A percentile compares a stretch with the other conserved stretches of the same genome.
Evolutionary conservation across 345 rosid genomes (phyloP).

Genomic region (Salix dunnii): DNA sequence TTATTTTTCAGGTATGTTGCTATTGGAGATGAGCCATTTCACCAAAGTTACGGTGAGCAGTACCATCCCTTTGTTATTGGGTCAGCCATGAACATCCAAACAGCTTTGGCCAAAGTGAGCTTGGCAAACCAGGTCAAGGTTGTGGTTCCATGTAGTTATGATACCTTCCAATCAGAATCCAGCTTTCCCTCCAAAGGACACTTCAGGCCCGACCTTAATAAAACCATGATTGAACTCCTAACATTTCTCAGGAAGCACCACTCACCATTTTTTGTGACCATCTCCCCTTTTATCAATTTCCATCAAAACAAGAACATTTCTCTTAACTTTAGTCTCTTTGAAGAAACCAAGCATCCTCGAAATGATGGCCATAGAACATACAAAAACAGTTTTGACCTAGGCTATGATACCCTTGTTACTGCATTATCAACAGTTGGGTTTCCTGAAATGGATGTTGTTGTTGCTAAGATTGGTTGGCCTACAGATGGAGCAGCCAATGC

Average conservation of each 20-base stretch:
- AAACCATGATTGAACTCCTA: constrained; percentile 81
- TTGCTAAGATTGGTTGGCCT: constrained; percentile 89
- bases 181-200: constrained; percentile 70
- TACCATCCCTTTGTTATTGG: constrained; percentile 73
- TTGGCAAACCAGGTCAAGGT: constrained; percentile 66
- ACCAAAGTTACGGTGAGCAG: constrained; percentile 52
- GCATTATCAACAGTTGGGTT: constrained; percentile 66
- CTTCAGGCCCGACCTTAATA: constrained; percentile 72
- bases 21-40: constrained; percentile 87
- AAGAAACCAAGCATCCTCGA: constrained; percentile 46
- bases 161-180: constrained; percentile 58
- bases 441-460: constrained; percentile 54
- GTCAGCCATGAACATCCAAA: constrained; percentile 72
- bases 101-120: constrained; percentile 62
- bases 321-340: constrained; percentile 66
- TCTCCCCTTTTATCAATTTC: constrained; percentile 59
- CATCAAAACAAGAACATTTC: constrained; percentile 69
- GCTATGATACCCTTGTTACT: constrained; percentile 57
- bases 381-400: constrained; percentile 74
- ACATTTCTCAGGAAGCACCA: constrained; percentile 60
- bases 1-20: constrained; percentile 58
- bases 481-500: constrained; percentile 86
- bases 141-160: constrained; percentile 80
- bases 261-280: constrained; percentile 67
- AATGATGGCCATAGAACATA: constrained; percentile 56